Base-by-base conservation (phyloP, 805 yeast species). In the Saccharomycopsis sp. region DNA sequence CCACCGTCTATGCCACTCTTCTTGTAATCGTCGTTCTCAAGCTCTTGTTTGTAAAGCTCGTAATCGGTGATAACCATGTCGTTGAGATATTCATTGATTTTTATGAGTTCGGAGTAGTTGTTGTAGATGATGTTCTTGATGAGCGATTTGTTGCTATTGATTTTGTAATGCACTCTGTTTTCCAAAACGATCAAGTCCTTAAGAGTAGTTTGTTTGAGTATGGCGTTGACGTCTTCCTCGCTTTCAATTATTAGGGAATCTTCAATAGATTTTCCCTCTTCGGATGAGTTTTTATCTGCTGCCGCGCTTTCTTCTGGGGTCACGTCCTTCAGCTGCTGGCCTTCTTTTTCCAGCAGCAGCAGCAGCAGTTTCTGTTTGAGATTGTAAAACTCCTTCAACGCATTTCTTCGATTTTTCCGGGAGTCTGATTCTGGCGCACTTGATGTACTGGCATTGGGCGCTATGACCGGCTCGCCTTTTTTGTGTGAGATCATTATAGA, bases 261-360 rank as follows among this genome's bases (percentile, higher is more conserved):
- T 70, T 42, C 68, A 61, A 53, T 75, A 81, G 64, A 72, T 22
- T 56, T 62, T 33, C 72, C 80, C 9, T 69, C 76, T 15, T 62
- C 27, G n/a, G 9, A 10, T 25, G 27, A 25, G n/a, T n/a, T 71
- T 16, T 51, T 60, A 6, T 57, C 65, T n/a, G 56, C 65, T 9
- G 56, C 60, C 7, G 53, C 53, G n/a, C 27, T 25, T 6, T 42
- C 48, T 10, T 43, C 51, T 41, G 52, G 49, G 13, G 48, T 48
- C 27, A 50, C 49, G 12, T 52, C 51, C 31, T 44, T 48, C 12
- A 52, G 53, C 8, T 52, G 56, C 36, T 55, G 57, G 2, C 52
- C 43, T 30, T 55, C 52, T 39, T 55, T 54, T n/a, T n/a, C n/a
- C n/a, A n/a, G n/a, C n/a, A n/a, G n/a, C n/a, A n/a, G n/a, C n/a